A percentile compares a stretch with the other conserved stretches of the same genome.
phyloP scores from a whole-genome alignment of 2,329 filamentous ascomycete species.

The Ophiocordyceps sinensis region DNA sequence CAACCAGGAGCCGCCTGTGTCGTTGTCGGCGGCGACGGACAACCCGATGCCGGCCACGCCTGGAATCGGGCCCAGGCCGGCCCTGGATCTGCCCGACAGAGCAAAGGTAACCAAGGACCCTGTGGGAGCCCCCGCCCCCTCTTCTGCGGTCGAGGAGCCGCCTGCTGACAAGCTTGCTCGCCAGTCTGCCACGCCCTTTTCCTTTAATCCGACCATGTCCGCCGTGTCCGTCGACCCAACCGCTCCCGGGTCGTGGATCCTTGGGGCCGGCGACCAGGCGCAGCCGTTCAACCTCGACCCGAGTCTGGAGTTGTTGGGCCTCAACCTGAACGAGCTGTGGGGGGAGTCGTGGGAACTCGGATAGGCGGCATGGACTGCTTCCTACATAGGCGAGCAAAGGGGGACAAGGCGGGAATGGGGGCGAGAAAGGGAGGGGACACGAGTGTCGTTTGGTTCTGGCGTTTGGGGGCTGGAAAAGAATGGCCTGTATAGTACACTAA shows the following conservation, averaged over 20 bases:
- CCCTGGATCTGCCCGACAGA: slow-evolving; percentile 20
- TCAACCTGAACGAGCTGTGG: slow-evolving; percentile 42
- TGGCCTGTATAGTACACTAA: too few species aligned
- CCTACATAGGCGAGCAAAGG: too few species aligned
- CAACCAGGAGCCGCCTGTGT: slow-evolving; percentile 32
- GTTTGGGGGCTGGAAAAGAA: too few species aligned
- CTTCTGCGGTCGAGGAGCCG: neutral
- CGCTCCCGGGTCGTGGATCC: slow-evolving; percentile 18
- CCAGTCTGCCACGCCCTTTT: slow-evolving; percentile 27
- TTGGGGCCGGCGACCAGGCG: slow-evolving; percentile 13
- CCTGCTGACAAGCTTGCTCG: slow-evolving; percentile 7
- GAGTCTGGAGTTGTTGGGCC: slow-evolving; percentile 36
- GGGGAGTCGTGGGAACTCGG: slow-evolving; percentile 32
- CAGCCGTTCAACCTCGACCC: slow-evolving; percentile 36
- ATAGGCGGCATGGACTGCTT: slow-evolving; percentile 5
- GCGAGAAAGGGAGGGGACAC: too few species aligned
- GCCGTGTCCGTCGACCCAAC: slow-evolving; percentile 20
- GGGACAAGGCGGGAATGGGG: too few species aligned
- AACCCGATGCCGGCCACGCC: slow-evolving; percentile 3
- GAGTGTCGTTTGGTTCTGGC: too few species aligned
- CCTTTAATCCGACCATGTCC: slow-evolving; percentile 20
- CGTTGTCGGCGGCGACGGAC: slow-evolving; percentile 15
- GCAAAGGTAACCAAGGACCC: slow-evolving; percentile 18
- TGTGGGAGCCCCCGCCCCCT: too few species aligned
- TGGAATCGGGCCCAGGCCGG: slow-evolving; percentile 13